Base-by-base conservation (phyloP, 2,329 filamentous ascomycete genomes). In the Berkeleyomyces basicola region DNA sequence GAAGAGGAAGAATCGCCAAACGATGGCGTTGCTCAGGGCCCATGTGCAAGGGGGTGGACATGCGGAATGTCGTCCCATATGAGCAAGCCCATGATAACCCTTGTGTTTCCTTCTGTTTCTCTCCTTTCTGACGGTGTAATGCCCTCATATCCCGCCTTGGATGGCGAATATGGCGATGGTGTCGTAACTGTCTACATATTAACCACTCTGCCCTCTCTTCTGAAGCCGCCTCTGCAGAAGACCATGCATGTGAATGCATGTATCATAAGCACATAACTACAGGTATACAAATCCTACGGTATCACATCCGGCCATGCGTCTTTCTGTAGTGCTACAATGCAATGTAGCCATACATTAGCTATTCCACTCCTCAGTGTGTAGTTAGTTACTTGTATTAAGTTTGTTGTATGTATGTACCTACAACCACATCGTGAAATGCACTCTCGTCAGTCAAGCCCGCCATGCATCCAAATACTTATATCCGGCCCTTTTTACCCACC, bases 61-160 rank as follows among this genome's bases (percentile, higher is more conserved):
- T 3, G 33, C 31, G 40, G 58, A 59, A 59, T 59, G 58, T 14
- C 7, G 11, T 23, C 40, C 11, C 31, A 47, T 36, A 9, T 44
- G 40, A 47, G 44, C 11, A 46, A 44, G 7, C 31, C 23, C n/a
- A 37, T 36, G 4, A n/a, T 3, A 46, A 16, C 31, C 42, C 44
- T 43, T 46, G 23, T 23, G 23, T 23, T 23, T 23, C 23, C 23
- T 59, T 14, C n/a, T 14, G 7, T 47, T 23, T 33, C 40, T 33
- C 46, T 31, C 23, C 11, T 11, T 31, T 16, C 44, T 59, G 7
- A 23, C 33, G 7, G n/a, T 3, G 33, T 61, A 14, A 59, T 63
- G 36, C n/a, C 46, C 16, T 63, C 43, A 59, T 63, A 59, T 63
- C 37, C 40, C 55, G 37, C 16, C 53, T 59, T 55, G 16, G 36